Conservation (phyloP, 2,329 filamentous ascomycete genomes). For the Aspergillus sp. region DNA sequence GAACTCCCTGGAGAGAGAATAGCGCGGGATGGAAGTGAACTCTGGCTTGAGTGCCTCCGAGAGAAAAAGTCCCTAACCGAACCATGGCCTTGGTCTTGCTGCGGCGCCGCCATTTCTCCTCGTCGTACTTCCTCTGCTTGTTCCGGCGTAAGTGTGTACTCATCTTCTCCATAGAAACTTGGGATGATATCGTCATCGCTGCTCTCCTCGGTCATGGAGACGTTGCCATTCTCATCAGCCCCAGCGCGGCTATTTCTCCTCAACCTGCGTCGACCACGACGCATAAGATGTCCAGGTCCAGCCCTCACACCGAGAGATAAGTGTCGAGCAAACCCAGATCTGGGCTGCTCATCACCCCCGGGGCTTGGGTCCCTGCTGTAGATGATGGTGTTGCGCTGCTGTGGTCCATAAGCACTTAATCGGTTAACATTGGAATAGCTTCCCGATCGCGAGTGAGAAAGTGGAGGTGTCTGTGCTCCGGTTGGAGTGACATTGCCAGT, state of each 20-base stretch:
- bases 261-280: slow-evolving; percentile 29
- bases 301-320: slow-evolving; percentile 42
- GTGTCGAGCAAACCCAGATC: slow-evolving; percentile 35
- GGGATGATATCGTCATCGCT: slow-evolving; percentile 39
- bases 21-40: slow-evolving; percentile 20
- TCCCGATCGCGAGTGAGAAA: slow-evolving; percentile 29
- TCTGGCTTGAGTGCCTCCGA: slow-evolving; percentile 29
- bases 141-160: slow-evolving; percentile 38
- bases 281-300: slow-evolving; percentile 39
- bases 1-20: slow-evolving; percentile 28
- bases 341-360: slow-evolving; percentile 29
- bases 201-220: slow-evolving; percentile 32
- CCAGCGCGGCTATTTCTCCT: slow-evolving; percentile 25
- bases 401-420: slow-evolving; percentile 34
- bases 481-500: slow-evolving; percentile 46
- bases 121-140: slow-evolving; percentile 32
- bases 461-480: slow-evolving; percentile 38
- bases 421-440: slow-evolving; percentile 32
- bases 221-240: slow-evolving; percentile 31
- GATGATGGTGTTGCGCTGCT: slow-evolving; percentile 40
- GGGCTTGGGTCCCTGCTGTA: slow-evolving; percentile 40
- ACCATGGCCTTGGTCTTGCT: slow-evolving; percentile 18
- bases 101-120: slow-evolving; percentile 18
- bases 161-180: slow-evolving; percentile 40
- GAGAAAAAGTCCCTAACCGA: slow-evolving; percentile 19